A percentile compares a stretch with the other conserved stretches of the same genome.
These are phyloP conservation scores for Neophaeococcomyces aloes DNA, from an alignment of 2,329 filamentous ascomycete genomes.

Conservation along the genomic window DNA sequence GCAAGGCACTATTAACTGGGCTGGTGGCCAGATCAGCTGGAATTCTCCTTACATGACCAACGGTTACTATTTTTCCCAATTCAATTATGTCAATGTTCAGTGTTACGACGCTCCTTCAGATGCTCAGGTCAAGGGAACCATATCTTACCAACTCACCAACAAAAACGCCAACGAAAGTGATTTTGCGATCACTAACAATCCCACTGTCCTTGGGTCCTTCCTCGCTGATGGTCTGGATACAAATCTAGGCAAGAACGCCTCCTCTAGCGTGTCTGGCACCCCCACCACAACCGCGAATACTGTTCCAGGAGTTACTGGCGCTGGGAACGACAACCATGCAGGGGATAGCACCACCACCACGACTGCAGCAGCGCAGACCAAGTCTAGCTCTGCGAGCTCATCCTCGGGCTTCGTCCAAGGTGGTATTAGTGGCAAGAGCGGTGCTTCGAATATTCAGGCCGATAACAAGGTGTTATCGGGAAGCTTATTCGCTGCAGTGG, in stretches of 20 bases:
- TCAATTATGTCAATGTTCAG: slow-evolving; percentile 66
- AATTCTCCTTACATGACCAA: slow-evolving; percentile 67
- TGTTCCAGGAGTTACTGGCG: slow-evolving; percentile 47
- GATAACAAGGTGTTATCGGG: slow-evolving; percentile 29
- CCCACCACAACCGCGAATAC: slow-evolving; percentile 32
- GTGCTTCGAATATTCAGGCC: slow-evolving; percentile 11
- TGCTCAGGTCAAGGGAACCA: slow-evolving; percentile 47
- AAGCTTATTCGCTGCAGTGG: slow-evolving; percentile 38
- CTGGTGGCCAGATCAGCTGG: slow-evolving; percentile 86
- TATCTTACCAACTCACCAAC: slow-evolving; percentile 66
- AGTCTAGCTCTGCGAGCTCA: slow-evolving; percentile 14
- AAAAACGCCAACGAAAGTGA: slow-evolving; percentile 60
- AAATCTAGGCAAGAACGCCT: slow-evolving; percentile 34
- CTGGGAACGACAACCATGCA: slow-evolving; percentile 27
- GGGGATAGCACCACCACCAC: slow-evolving; percentile 5
- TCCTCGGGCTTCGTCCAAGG: slow-evolving; percentile 22
- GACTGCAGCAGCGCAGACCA: slow-evolving; percentile 4
- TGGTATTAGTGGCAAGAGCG: slow-evolving; percentile 8
- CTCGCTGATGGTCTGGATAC: slow-evolving; percentile 71
- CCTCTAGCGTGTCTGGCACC: slow-evolving; percentile 23
- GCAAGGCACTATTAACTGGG: slow-evolving; percentile 79
- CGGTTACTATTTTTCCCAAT: slow-evolving; percentile 79
- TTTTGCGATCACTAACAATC: slow-evolving; percentile 62
- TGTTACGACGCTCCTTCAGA: slow-evolving; percentile 78
- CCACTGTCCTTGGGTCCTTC: slow-evolving; percentile 67